phyloP scores from a whole-genome alignment of 2,329 filamentous ascomycete genomes.

The Fusarium lyarnte region DNA sequence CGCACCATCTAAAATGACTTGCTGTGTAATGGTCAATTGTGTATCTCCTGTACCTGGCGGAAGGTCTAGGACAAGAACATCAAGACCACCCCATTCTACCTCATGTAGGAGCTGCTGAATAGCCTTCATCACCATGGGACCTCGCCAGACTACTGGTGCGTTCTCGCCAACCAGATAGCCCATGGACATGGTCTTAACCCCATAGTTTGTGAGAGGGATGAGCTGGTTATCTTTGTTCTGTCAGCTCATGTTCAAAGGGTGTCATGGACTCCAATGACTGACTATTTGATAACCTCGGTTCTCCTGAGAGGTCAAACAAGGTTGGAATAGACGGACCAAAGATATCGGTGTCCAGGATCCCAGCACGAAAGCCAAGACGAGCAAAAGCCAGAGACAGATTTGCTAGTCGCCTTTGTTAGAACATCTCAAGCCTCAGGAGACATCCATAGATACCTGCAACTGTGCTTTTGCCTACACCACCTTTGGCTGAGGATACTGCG shows the following conservation, averaged over 20 bases:
- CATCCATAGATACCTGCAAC: conserved; percentile 70
- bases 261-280: conserved; percentile 44
- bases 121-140: conserved; percentile 97
- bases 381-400: conserved; percentile 92
- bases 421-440: not conserved
- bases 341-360: conserved; percentile 94
- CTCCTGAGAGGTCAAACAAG: conserved; percentile 81
- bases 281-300: conserved; percentile 80
- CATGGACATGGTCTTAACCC: conserved; percentile 98
- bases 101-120: conserved; percentile 95
- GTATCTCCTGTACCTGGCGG: conserved; percentile 96
- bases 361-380: conserved; percentile 79
- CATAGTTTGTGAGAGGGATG: conserved; percentile 90
- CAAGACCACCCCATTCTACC: conserved; percentile 90
- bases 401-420: conserved; percentile 51
- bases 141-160: conserved; percentile 92
- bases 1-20: conserved; percentile 84
- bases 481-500: conserved; percentile 96
- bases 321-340: conserved; percentile 96
- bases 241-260: conserved; percentile 2
- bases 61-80: conserved; percentile 88
- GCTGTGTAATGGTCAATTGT: conserved; percentile 95
- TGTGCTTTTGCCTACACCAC: conserved; percentile 97
- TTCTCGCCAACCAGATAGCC: conserved; percentile 86
- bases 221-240: conserved; percentile 74